A percentile compares a stretch with the other conserved stretches of the same genome.
These are phyloP conservation scores for Micromonas commoda DNA, from an alignment of 139 green algal genomes.

Conservation along the genomic window DNA sequence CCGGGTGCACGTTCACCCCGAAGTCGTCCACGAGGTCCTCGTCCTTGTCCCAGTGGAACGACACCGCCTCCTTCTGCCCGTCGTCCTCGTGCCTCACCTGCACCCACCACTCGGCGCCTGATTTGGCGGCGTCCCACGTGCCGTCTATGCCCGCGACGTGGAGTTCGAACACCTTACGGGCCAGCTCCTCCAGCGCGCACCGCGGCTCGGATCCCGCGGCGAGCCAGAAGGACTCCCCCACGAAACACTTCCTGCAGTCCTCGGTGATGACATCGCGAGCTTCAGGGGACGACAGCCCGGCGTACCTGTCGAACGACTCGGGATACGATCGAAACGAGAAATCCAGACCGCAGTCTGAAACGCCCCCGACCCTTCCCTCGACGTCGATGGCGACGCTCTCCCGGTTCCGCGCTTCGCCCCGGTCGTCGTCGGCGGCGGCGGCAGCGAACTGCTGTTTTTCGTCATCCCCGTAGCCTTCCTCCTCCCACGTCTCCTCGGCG, in stretches of 20 bases:
- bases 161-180: neutral
- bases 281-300: too few species aligned
- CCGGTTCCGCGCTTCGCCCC: too few species aligned
- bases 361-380: neutral
- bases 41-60: constrained; percentile 31
- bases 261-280: too few species aligned
- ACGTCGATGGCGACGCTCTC: neutral
- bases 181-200: constrained; percentile 15
- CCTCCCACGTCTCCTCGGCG: too few species aligned
- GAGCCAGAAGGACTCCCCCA: constrained; percentile 21
- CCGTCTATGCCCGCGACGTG: neutral
- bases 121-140: neutral
- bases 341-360: neutral
- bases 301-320: too few species aligned
- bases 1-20: constrained; percentile 21
- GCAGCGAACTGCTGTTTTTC: too few species aligned
- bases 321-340: neutral
- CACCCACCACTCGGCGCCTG: constrained; percentile 29
- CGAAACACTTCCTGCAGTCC: neutral
- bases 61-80: neutral
- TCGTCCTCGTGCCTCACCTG: neutral
- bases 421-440: neutral
- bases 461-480: too few species aligned
- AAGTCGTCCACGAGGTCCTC: constrained; percentile 26
- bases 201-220: neutral